Conservation (phyloP, 164 flowering plant genomes). For the Nelumbo lutea region DNA sequence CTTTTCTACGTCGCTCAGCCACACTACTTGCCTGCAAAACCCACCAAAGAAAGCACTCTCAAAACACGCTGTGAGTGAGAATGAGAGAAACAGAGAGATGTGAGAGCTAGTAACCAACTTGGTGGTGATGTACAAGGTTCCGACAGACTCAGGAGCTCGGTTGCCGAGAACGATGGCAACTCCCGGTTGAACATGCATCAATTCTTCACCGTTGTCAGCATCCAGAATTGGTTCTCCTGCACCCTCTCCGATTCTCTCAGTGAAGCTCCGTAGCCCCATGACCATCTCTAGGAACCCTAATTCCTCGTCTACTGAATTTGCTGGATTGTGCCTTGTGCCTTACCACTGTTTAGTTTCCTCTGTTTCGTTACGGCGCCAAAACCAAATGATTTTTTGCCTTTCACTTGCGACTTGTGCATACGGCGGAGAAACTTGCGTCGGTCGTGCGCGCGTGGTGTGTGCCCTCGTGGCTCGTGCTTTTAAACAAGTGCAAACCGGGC, state of each 20-base stretch:
- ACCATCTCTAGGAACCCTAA: conserved; percentile 35
- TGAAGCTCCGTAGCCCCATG: conserved; percentile 49
- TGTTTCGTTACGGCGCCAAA: not conserved
- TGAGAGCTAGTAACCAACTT: conserved; percentile 31
- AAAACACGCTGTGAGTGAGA: conserved; percentile 8
- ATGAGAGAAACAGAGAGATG: conserved; percentile 3
- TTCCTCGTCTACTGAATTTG: not conserved
- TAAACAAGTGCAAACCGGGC: no score
- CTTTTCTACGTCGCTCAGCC: conserved; percentile 75
- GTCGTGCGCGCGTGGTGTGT: no score
- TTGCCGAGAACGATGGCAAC: conserved; percentile 66
- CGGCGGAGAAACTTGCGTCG: no score
- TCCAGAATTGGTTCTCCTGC: conserved; percentile 59
- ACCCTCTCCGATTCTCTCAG: conserved; percentile 51
- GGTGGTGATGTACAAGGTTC: conserved; percentile 80
- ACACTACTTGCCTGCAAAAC: conserved; percentile 57
- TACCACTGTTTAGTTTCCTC: not conserved
- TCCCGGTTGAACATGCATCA: conserved; percentile 61
- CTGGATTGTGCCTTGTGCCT: not conserved
- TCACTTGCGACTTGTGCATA: no score
- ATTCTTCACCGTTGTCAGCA: conserved; percentile 58
- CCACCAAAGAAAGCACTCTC: conserved; percentile 1
- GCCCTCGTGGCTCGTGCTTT: no score
- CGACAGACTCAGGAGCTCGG: conserved; percentile 62
- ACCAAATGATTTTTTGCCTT: not conserved